Evolutionary conservation across 768 basidiomycete genomes (phyloP), one percentile per base, ranked within the genome.

Genomic region (Podaxis mareebaensis): DNA sequence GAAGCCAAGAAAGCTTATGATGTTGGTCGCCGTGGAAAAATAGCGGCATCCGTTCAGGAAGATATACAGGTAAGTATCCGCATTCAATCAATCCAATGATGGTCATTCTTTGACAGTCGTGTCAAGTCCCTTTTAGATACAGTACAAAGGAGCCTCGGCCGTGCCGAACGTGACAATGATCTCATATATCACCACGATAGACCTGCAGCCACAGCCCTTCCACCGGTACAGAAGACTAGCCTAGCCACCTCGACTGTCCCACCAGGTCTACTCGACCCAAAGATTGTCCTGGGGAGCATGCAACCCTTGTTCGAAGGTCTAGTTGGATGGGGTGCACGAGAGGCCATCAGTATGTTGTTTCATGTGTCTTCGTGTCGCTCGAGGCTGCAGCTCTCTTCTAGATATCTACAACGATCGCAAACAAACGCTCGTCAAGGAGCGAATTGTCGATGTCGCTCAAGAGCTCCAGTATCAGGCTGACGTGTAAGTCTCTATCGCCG

Each of bases 141-240:
- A 7, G 78, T 97, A 26, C 83, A 89, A 67, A 86, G 83, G 57
- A 84, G 86, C 60, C 74, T 91, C 38, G 75, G 79, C 3, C 84
- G 93, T 13, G 92, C 96, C 0, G 85, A 90, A 66, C 85, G 93
- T 36, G 96, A 99, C 74, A 99, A 99, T 72, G 92, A 96, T 74
- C 78, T 97, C 6, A 97, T 99, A 42, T 99, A 98, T 76, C 94
- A 97, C 67, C 83, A 93, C 56, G 89, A 93, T 61, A 81, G 96
- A 1, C 95, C 96, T 0, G 78, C 94, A 0, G 68, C 84, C 3
- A 85, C 90, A 2, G 82, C 88, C 15, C 83, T 97, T 6, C 76
- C 87, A 0, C 71, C 82, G 0, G 87, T 98, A 55, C 77, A 80
- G 33, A 86, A 86, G 40, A 85, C 87, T 2, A 75, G 83, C 10